phyloP scores from a whole-genome alignment of 306 rosid genomes.

The Crotalaria pallida region DNA sequence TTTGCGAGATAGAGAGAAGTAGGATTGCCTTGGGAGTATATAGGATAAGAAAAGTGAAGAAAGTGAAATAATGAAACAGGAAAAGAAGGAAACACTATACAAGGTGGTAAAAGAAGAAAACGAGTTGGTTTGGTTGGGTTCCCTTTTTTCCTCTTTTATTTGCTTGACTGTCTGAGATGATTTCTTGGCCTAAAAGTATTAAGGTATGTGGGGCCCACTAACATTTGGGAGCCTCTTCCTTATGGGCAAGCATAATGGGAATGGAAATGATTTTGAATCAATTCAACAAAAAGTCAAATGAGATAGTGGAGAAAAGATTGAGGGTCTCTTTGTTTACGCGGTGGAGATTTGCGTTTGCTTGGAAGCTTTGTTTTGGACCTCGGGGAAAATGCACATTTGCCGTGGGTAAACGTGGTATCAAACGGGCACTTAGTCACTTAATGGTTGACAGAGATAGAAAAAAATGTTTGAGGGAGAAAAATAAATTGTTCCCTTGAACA shows the following conservation, averaged over 20 bases:
- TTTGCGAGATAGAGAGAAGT: background rate
- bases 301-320: too few species aligned
- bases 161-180: background rate
- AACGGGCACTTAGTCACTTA: too few species aligned
- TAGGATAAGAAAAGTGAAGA: background rate
- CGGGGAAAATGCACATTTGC: too few species aligned
- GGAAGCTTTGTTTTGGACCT: too few species aligned
- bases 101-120: conserved; percentile 35
- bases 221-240: background rate
- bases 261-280: background rate
- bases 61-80: background rate
- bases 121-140: background rate
- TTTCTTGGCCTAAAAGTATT: conserved; percentile 9
- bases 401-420: too few species aligned
- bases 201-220: conserved; percentile 22
- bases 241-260: conserved; percentile 8
- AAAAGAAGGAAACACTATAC: background rate
- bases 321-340: too few species aligned
- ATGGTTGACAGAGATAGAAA: too few species aligned
- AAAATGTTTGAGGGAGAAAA: too few species aligned
- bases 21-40: background rate
- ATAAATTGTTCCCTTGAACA: too few species aligned
- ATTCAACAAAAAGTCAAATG: background rate
- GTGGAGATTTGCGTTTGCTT: too few species aligned
- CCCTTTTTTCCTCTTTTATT: background rate